phyloP scores from a whole-genome alignment of 192 early-diverging fungal genomes.

The Gryganskiella cystojenkinii region DNA sequence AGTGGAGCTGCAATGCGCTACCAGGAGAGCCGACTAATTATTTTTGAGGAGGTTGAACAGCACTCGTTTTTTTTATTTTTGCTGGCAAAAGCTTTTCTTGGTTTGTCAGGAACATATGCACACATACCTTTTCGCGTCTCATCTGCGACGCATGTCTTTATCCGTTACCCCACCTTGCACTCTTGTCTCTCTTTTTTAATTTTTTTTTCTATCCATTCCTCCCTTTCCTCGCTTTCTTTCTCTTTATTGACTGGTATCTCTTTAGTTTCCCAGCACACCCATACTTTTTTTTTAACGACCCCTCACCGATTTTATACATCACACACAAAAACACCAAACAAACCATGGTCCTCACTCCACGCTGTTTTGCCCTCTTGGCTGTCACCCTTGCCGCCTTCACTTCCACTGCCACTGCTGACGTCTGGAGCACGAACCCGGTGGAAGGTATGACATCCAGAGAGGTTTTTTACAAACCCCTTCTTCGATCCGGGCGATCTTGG shows the following conservation, averaged over 20 bases:
- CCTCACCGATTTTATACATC: no score
- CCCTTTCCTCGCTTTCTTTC: background rate
- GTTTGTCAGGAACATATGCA: no score
- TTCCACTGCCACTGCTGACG: constrained; percentile 12
- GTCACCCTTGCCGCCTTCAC: constrained; percentile 7
- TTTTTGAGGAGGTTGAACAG: no score
- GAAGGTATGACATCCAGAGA: constrained; percentile 3
- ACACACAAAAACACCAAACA: no score
- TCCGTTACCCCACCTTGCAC: background rate
- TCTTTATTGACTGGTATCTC: background rate
- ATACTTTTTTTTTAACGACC: background rate
- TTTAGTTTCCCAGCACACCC: background rate
- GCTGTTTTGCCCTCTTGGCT: constrained; percentile 3
- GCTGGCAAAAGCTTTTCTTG: no score
- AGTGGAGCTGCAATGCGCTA: no score
- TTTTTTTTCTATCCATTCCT: background rate
- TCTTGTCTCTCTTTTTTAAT: background rate
- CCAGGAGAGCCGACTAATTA: no score
- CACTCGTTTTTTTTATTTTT: no score
- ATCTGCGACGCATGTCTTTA: background rate
- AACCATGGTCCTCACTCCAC: constrained; percentile 1
- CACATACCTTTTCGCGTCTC: no score
- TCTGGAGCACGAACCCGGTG: constrained; percentile 16
- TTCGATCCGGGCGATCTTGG: background rate
- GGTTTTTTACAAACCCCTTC: background rate